Evolutionary conservation across 1,139 yeast genomes (phyloP), one percentile per base, ranked within the genome.

Genomic region (Zygoascus meyerae): DNA sequence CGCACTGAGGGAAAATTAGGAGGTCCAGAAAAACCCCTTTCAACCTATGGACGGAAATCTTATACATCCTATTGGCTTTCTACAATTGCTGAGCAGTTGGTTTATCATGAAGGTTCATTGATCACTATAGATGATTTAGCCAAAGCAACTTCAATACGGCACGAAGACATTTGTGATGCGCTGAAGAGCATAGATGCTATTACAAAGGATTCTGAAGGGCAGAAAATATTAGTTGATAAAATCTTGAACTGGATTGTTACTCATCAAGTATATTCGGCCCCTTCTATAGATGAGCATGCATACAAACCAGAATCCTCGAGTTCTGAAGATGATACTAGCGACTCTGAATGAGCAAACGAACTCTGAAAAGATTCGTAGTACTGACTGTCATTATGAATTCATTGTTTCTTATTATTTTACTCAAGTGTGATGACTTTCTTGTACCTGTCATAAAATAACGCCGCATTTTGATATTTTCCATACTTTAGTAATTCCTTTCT

Each of bases 1-100:
- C 15, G 34, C 30, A 29, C 21, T n/a, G 38, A 35, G n/a, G 26
- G 31, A n/a, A 26, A 35, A 16, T 31, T 38, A n/a, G 44, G 45
- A 3, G 95, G 97, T 0, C 98, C 98, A 0, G 98, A 92, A 62
- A 77, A 81, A 54, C 98, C 98, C 0, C 69, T 92, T 15, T 85
- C 95, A 5, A 83, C 83, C 0, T 85, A 79, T 63, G 98, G 98
- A 0, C 73, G 75, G 45, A 69, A 78, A 4, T 78, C 90, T 4
- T 92, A 89, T 59, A 58, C 84, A 31, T 69, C 75, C n/a, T 90
- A 76, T 64, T 92, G 98, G 98, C 72, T 86, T 11, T 71, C 73
- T 41, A 61, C 69, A 2, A 55, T 83, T 1, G 70, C 75, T 1
- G 60, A 71, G 47, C 71, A 66, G 44, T 55, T 79, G 48, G 41